Evolutionary conservation across 805 yeast genomes (phyloP), one percentile per base, ranked within the genome.

Genomic region (Priceomyces castillae): DNA sequence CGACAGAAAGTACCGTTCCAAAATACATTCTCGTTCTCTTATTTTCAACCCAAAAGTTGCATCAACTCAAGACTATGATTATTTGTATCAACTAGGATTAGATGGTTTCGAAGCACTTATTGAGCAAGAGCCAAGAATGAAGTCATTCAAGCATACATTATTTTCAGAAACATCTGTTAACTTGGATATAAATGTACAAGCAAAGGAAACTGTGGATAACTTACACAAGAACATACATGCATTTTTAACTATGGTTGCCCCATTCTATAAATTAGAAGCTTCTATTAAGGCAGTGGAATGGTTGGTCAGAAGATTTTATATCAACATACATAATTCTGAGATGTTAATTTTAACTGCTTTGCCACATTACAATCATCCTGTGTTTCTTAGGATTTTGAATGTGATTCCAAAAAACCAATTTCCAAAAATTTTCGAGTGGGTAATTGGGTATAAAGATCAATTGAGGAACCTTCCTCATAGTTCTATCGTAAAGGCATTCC

Each of bases 61-160:
- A 14, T 87, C 95, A n/a, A 78, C 90, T 28, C 98, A 94, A 69
- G 99, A 94, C 62, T 90, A 80, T 57, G 97, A 90, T 53, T 74
- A 84, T 36, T 81, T 94, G 45, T 86, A 76, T 57, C 77, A 82
- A 41, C 78, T 78, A 43, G 84, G 94, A 2, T 55, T 77, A 5
- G 94, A 86, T 44, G 96, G 95, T 0, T 72, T 90, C 36, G 81
- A 78, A 23, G 90, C 86, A 52, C 71, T 94, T 41, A 78, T 76
- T 36, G 69, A 76, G 15, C 63, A 92, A 22, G 97, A 94, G 57
- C 72, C 77, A n/a, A 75, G 92, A 41, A 92, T 94, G 62, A 60
- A 71, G 2, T 76, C 75, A 50, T 94, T 92, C 62, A 76, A 76
- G 52, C 72, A 69, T 44, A 78, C 96, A 4, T 67, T 94, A 38